phyloP scores from a whole-genome alignment of 176 grass and related monocot genomes.

The Pontederia crassipes region DNA sequence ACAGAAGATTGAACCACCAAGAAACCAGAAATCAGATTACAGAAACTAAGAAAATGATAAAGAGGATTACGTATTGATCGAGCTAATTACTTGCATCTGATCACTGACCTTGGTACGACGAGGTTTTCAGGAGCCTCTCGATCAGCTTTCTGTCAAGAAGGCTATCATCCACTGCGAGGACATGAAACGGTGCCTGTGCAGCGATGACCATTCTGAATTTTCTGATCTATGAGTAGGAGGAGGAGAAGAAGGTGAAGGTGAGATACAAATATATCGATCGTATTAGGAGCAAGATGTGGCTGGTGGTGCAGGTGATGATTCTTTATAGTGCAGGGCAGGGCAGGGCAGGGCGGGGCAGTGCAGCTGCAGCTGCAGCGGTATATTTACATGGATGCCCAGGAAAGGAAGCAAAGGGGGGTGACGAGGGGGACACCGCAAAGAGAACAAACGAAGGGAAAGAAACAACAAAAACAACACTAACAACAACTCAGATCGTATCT shows the following conservation, averaged over 20 bases:
- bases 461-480: too few relatives aligned
- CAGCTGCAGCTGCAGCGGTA: too few relatives aligned
- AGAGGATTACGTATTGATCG: too few relatives aligned
- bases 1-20: neutral
- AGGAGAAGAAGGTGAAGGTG: too few relatives aligned
- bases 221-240: neutral
- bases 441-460: neutral
- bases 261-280: too few relatives aligned
- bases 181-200: constrained; percentile 48
- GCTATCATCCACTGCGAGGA: constrained; percentile 80
- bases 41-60: neutral
- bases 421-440: constrained; percentile 24
- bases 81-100: too few relatives aligned
- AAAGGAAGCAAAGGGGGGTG: too few relatives aligned
- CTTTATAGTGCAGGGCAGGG: constrained; percentile 7
- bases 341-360: too few relatives aligned
- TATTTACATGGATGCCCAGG: too few relatives aligned
- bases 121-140: constrained; percentile 80
- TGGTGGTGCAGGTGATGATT: neutral
- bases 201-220: constrained; percentile 30
- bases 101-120: constrained; percentile 57
- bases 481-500: too few relatives aligned
- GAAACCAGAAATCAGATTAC: neutral
- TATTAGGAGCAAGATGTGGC: neutral
- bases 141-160: constrained; percentile 79